These are phyloP conservation scores for Sisymbrium irio DNA, from an alignment of 345 rosid genomes.

Conservation along the genomic window DNA sequence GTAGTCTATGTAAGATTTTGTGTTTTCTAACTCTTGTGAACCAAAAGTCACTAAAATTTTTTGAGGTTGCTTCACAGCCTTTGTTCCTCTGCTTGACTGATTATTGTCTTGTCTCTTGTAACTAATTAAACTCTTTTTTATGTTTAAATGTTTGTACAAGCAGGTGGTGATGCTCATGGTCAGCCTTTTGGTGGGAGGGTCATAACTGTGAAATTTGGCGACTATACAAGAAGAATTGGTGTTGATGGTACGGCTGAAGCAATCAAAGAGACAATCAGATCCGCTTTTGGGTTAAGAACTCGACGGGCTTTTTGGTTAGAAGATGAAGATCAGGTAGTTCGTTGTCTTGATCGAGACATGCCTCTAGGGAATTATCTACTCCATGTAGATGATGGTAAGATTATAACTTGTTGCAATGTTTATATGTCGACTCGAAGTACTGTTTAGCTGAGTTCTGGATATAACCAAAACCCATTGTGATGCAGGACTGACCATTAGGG, in stretches of 20 bases:
- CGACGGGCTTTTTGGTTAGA: conserved; percentile 96
- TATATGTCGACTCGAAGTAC: background rate
- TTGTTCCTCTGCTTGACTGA: background rate
- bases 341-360: conserved; percentile 91
- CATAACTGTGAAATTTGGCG: conserved; percentile 84
- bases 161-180: conserved; percentile 55
- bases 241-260: conserved; percentile 85
- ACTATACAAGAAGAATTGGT: conserved; percentile 88
- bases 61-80: conserved; percentile 3
- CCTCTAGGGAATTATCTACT: conserved; percentile 87
- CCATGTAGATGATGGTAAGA: conserved; percentile 84
- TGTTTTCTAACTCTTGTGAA: conserved; percentile 4
- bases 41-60: background rate
- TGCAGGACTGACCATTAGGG: conserved; percentile 71
- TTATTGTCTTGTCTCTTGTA: background rate
- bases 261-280: conserved; percentile 82
- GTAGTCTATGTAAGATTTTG: conserved; percentile 1
- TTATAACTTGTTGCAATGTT: background rate
- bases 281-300: conserved; percentile 82
- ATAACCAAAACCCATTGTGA: background rate
- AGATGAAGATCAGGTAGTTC: conserved; percentile 86
- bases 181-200: conserved; percentile 88
- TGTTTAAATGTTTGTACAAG: conserved; percentile 17
- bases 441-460: background rate
- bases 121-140: background rate